phyloP scores from a whole-genome alignment of 1,284 basidiomycete genomes.

The Naganishia sp. region DNA sequence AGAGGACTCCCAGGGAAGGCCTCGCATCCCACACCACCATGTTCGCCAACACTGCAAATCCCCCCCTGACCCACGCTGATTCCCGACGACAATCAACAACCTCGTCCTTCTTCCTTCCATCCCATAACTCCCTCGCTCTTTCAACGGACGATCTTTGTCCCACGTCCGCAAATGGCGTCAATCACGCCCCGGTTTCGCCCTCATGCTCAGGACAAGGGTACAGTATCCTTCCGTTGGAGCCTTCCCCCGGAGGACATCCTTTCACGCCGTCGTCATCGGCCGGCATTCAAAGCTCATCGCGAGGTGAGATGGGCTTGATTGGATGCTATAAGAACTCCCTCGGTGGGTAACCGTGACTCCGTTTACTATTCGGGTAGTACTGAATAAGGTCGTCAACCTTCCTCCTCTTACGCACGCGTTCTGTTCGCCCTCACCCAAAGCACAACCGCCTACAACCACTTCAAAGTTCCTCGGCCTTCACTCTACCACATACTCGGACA shows the following conservation, averaged over 20 bases:
- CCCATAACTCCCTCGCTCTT: not conserved
- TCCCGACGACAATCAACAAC: not conserved
- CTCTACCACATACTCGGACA: no score
- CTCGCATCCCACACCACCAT: not conserved
- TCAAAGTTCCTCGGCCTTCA: no score
- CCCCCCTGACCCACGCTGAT: not conserved
- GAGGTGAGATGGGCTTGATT: no score
- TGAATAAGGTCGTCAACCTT: not conserved
- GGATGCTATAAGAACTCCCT: not conserved
- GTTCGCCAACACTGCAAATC: slow-evolving; percentile 2
- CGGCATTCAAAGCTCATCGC: not conserved
- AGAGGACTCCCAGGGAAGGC: not conserved
- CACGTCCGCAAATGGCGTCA: not conserved
- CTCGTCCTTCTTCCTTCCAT: not conserved
- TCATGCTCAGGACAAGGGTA: slow-evolving; percentile 3
- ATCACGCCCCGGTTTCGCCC: not conserved
- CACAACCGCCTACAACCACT: not conserved
- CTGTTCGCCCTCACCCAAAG: not conserved
- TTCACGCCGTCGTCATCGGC: slow-evolving; percentile 11
- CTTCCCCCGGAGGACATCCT: slow-evolving; percentile 16
- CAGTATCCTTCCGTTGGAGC: not conserved
- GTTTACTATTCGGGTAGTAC: no score
- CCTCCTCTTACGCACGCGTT: not conserved
- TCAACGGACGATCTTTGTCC: not conserved
- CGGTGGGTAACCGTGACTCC: not conserved